Evolutionary conservation across 768 basidiomycete species (phyloP).

Genomic region (Lentinula sp.): DNA sequence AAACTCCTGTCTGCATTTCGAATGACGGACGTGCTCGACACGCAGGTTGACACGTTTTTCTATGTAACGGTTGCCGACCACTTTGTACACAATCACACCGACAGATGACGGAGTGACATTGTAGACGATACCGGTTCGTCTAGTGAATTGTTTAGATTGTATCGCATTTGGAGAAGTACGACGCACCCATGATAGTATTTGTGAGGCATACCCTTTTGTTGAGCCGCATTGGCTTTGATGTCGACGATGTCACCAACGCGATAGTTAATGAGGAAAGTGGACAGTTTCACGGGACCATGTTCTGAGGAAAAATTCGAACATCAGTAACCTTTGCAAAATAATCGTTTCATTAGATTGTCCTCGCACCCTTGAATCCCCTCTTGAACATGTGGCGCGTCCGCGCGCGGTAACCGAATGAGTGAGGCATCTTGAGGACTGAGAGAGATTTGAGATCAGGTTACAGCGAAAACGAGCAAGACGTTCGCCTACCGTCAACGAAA

Average conservation of each 20-base stretch:
- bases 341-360: background rate
- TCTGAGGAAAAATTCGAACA: slow-evolving; percentile 36
- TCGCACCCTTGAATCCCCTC: slow-evolving; percentile 93
- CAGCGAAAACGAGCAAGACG: background rate
- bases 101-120: slow-evolving; percentile 95
- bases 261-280: slow-evolving; percentile 92
- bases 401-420: slow-evolving; percentile 99
- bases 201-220: slow-evolving; percentile 99
- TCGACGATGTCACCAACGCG: slow-evolving; percentile 98
- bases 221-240: slow-evolving; percentile 98
- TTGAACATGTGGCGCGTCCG: slow-evolving; percentile 99
- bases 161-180: background rate
- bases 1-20: slow-evolving; percentile 97
- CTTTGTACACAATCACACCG: slow-evolving; percentile 96
- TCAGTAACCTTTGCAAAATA: background rate
- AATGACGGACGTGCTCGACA: slow-evolving; percentile 93
- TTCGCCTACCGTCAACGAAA: background rate
- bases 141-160: slow-evolving; percentile 21
- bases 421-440: slow-evolving; percentile 85
- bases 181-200: slow-evolving; percentile 96
- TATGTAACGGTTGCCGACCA: slow-evolving; percentile 97
- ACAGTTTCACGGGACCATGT: slow-evolving; percentile 84
- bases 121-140: slow-evolving; percentile 97
- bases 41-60: slow-evolving; percentile 99
- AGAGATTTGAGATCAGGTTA: slow-evolving; percentile 13